These are phyloP conservation scores for Naganishia sp. DNA, from an alignment of 1,284 basidiomycete genomes.

Conservation along the genomic window DNA sequence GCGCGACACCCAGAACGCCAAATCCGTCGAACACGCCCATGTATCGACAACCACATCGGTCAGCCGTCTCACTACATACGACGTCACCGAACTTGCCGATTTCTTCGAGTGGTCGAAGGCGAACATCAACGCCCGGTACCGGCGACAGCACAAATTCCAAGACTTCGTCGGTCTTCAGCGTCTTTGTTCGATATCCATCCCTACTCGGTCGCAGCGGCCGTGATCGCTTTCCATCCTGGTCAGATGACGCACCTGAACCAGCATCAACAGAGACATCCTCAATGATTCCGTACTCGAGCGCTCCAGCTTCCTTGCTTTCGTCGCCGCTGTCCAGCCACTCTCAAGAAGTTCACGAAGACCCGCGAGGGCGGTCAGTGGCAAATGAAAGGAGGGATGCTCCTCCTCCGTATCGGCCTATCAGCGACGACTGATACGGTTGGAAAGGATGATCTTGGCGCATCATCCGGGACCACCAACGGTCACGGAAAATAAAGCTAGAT, in stretches of 20 bases:
- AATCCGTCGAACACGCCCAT: neutral
- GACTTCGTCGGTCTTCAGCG: slow-evolving; percentile 2
- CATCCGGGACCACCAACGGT: no score
- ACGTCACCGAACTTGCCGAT: neutral
- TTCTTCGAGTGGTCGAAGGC: neutral
- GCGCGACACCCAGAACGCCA: neutral
- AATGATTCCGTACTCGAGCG: neutral
- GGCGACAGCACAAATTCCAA: slow-evolving; percentile 2
- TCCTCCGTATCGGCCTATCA: neutral
- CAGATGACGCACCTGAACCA: neutral
- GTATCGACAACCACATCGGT: slow-evolving; percentile 14
- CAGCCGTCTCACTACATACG: slow-evolving; percentile 9
- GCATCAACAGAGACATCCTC: neutral
- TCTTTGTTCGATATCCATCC: neutral
- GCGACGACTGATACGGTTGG: neutral
- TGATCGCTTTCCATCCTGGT: neutral
- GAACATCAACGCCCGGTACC: neutral
- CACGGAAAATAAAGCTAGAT: no score
- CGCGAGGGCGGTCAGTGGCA: neutral
- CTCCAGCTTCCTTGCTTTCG: neutral
- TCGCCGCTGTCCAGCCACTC: neutral
- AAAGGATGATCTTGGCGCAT: no score
- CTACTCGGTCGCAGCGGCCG: neutral
- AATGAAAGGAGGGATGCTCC: neutral
- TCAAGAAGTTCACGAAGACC: neutral